Evolutionary conservation across 306 rosid species (phyloP).

Genomic region (Prunus mongolica): DNA sequence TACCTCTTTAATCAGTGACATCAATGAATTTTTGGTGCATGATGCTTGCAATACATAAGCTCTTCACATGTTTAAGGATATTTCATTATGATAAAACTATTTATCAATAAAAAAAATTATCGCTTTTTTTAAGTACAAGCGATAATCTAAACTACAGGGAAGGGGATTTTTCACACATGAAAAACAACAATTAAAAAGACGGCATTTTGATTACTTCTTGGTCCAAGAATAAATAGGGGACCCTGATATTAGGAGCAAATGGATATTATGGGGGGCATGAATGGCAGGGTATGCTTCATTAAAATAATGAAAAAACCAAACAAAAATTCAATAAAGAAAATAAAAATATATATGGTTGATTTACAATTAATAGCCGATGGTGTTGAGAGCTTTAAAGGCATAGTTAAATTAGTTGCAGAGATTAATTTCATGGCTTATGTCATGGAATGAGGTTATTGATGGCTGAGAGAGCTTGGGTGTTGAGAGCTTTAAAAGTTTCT

Average conservation of each 20-base stretch:
- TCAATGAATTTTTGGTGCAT: neutral
- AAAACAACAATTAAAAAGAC: neutral
- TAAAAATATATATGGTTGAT: constrained; percentile 33
- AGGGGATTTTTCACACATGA: too few relatives aligned
- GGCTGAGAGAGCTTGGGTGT: constrained; percentile 51
- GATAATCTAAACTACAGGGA: too few relatives aligned
- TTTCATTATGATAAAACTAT: neutral
- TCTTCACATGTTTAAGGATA: neutral
- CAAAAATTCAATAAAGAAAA: neutral
- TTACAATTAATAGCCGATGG: constrained; percentile 31
- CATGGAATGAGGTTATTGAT: constrained; percentile 40
- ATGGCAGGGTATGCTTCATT: neutral
- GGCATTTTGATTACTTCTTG: neutral
- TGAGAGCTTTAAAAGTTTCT: constrained; percentile 57
- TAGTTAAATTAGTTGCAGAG: constrained; percentile 22
- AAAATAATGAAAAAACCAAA: neutral
- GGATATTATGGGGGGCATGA: neutral
- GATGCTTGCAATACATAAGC: neutral
- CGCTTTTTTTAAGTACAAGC: too few relatives aligned
- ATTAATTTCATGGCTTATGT: constrained; percentile 33
- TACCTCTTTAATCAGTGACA: neutral
- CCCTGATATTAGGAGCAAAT: constrained; percentile 3
- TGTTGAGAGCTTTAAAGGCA: constrained; percentile 43
- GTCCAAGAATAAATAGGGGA: neutral
- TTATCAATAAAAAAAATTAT: neutral